phyloP scores from a whole-genome alignment of 1,139 yeast genomes.

The Pichia inconspicua region DNA sequence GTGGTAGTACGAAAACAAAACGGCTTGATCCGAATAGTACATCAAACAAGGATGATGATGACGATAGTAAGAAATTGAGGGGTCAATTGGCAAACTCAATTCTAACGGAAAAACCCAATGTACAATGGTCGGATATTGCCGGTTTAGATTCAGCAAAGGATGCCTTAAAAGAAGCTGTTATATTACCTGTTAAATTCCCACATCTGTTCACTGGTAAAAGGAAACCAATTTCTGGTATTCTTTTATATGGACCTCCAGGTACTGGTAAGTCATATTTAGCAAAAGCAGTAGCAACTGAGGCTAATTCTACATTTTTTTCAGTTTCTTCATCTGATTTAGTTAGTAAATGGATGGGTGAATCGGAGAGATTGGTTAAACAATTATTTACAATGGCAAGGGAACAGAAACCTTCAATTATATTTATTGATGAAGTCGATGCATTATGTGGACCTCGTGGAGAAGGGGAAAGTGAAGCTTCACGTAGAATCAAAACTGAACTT shows the following conservation, averaged over 20 bases:
- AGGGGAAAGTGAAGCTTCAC: conserved; percentile 93
- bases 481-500: conserved; percentile 93
- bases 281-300: conserved; percentile 97
- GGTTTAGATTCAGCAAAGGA: conserved; percentile 95
- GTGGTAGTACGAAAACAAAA: conserved; percentile 58
- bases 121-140: conserved; percentile 92
- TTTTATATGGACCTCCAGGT: conserved; percentile 97
- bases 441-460: conserved; percentile 98
- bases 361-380: conserved; percentile 91
- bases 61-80: conserved; percentile 78
- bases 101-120: conserved; percentile 85
- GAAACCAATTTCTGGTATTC: conserved; percentile 86
- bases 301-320: conserved; percentile 91
- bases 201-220: conserved; percentile 91
- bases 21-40: conserved; percentile 37
- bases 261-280: conserved; percentile 97
- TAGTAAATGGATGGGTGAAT: conserved; percentile 98
- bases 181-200: conserved; percentile 89
- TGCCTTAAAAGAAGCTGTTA: conserved; percentile 95
- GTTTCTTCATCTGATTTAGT: conserved; percentile 92
- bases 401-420: conserved; percentile 87
- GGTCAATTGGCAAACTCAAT: conserved; percentile 93
- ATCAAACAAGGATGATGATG: conserved; percentile 64
- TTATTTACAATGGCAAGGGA: conserved; percentile 94
- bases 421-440: conserved; percentile 97